phyloP scores from a whole-genome alignment of 306 rosid species.

The Corylus avellana region DNA sequence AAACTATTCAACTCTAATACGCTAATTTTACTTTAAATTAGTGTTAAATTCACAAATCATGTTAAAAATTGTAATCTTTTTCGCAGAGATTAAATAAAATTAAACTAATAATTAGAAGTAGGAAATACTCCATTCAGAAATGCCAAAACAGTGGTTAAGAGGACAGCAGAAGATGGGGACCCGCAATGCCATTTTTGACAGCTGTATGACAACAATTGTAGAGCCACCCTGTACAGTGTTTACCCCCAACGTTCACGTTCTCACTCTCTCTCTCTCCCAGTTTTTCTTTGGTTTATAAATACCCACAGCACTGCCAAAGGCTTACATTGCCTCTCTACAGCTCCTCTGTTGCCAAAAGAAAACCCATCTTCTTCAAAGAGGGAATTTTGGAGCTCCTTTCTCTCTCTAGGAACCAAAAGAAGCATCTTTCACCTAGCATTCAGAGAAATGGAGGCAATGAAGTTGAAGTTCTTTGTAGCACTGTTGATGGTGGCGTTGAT shows the following conservation, averaged over 20 bases:
- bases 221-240: conserved; percentile 32
- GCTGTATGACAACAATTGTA: conserved; percentile 36
- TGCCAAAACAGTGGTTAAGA: conserved; percentile 27
- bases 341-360: neutral
- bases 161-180: conserved; percentile 35
- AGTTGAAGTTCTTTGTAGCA: conserved; percentile 35
- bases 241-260: conserved; percentile 18
- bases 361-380: conserved; percentile 6
- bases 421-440: neutral
- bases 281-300: conserved; percentile 23
- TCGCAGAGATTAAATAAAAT: neutral
- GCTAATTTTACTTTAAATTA: too few species aligned
- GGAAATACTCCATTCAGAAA: neutral
- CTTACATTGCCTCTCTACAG: conserved; percentile 13
- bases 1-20: too few species aligned
- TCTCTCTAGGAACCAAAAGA: neutral
- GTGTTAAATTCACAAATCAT: too few species aligned
- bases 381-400: neutral
- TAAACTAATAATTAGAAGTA: neutral
- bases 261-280: conserved; percentile 9
- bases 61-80: too few species aligned
- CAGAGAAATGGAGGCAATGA: conserved; percentile 42
- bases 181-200: conserved; percentile 25
- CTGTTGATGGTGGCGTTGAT: conserved; percentile 32
- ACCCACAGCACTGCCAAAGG: neutral